Evolutionary conservation across 495 filamentous ascomycete species (phyloP).

Genomic region (Podospora tetraspora): DNA sequence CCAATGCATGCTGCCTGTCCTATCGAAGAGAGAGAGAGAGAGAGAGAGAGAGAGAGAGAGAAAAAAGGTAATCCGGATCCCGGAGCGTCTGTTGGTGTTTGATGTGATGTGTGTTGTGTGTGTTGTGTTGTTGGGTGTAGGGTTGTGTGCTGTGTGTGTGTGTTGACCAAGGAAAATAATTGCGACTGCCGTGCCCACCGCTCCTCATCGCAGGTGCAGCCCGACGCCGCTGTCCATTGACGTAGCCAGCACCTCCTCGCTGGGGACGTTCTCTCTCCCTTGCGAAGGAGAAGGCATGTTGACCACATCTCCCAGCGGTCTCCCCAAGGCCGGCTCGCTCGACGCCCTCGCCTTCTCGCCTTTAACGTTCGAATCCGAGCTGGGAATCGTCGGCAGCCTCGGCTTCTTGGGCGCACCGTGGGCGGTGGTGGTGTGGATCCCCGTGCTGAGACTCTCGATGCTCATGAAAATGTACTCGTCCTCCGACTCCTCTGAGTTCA

Average conservation of each 20-base stretch:
- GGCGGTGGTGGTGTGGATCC: slow-evolving; percentile 6
- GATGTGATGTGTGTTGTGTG: not conserved
- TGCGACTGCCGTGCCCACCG: not conserved
- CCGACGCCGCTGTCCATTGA: not conserved
- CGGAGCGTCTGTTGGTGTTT: not conserved
- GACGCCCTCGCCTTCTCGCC: not conserved
- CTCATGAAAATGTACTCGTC: slow-evolving; percentile 20
- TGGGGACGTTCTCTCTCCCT: not conserved
- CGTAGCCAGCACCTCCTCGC: not conserved
- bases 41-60: not conserved
- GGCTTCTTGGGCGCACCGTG: slow-evolving; percentile 29
- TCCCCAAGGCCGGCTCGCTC: not conserved
- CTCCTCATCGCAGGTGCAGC: not conserved
- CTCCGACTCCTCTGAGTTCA: slow-evolving; percentile 28
- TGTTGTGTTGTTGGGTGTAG: no score
- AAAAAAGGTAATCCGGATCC: not conserved
- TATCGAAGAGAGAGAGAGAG: not conserved
- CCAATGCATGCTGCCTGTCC: not conserved
- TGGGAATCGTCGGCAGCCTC: slow-evolving; percentile 34
- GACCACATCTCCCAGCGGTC: not conserved
- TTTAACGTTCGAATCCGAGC: slow-evolving; percentile 18
- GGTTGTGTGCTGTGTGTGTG: not conserved
- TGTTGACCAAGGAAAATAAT: not conserved
- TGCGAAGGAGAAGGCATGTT: not conserved
- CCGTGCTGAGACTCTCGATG: slow-evolving; percentile 17